Percentiles rank a stretch among this genome's conserved stretches.
These are phyloP conservation scores for Mycena capillaripes DNA, from an alignment of 768 basidiomycete genomes.

Conservation along the genomic window DNA sequence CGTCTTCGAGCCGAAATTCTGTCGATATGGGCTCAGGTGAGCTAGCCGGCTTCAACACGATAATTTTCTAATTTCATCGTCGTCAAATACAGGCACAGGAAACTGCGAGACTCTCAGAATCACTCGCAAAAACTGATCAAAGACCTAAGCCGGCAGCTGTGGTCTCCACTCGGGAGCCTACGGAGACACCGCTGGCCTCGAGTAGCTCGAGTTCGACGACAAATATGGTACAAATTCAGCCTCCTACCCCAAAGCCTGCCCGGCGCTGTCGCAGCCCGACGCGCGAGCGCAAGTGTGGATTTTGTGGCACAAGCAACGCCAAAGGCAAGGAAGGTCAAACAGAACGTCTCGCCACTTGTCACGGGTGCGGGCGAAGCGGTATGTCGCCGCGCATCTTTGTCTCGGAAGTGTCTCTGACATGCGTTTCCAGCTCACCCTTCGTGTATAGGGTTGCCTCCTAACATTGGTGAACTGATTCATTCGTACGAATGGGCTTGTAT, in stretches of 20 bases:
- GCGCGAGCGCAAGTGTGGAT: conserved; percentile 80
- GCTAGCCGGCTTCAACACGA: background rate
- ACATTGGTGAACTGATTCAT: conserved; percentile 71
- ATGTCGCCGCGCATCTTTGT: conserved; percentile 38
- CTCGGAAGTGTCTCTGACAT: conserved; percentile 22
- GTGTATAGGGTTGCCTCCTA: conserved; percentile 75
- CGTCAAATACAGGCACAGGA: background rate
- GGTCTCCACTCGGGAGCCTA: background rate
- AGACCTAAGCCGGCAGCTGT: background rate
- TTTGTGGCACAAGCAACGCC: conserved; percentile 78
- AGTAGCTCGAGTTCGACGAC: background rate
- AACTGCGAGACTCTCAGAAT: conserved; percentile 6
- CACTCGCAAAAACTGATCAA: background rate
- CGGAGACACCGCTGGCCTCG: background rate
- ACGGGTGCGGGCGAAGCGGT: conserved; percentile 89
- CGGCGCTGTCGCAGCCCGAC: conserved; percentile 61
- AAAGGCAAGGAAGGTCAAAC: conserved; percentile 68
- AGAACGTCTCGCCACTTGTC: conserved; percentile 85
- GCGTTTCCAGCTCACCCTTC: conserved; percentile 81
- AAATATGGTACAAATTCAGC: background rate
- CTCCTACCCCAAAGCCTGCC: conserved; percentile 58
- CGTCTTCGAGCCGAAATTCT: background rate
- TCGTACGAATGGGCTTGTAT: conserved; percentile 90
- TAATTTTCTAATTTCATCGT: background rate
- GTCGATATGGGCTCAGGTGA: background rate